These are phyloP conservation scores for Acer campestre DNA, from an alignment of 345 rosid genomes.

Conservation along the genomic window DNA sequence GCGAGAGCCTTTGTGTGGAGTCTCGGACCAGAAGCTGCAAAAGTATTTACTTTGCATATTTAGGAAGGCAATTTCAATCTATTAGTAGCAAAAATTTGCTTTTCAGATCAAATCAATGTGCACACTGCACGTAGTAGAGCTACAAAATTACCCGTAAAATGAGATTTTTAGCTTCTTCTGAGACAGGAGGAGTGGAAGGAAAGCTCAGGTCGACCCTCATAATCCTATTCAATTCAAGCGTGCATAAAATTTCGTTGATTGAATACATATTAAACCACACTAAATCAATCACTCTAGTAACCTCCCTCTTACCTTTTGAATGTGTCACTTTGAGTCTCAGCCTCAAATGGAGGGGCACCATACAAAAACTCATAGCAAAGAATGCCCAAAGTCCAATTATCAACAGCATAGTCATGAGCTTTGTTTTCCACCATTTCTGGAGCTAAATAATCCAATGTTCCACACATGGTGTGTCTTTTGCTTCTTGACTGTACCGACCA, in stretches of 20 bases:
- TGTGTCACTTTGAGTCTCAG: conserved; percentile 79
- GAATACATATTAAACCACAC: not conserved
- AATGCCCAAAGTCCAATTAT: conserved; percentile 94
- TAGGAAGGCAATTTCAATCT: conserved; percentile 1
- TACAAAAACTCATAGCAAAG: conserved; percentile 95
- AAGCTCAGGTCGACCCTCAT: conserved; percentile 73
- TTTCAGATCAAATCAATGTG: not conserved
- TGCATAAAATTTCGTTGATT: conserved; percentile 8
- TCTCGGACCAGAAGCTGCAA: conserved; percentile 89
- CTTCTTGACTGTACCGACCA: conserved; percentile 96
- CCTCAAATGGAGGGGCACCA: conserved; percentile 91
- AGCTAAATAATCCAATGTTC: conserved; percentile 92
- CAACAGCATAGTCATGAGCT: conserved; percentile 90
- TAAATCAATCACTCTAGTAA: conserved; percentile 4
- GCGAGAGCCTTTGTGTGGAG: conserved; percentile 78
- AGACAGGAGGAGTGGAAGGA: conserved; percentile 62
- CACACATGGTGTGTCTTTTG: conserved; percentile 96
- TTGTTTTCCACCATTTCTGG: conserved; percentile 96
- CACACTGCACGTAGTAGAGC: not conserved
- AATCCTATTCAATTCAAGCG: conserved; percentile 54
- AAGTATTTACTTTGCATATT: conserved; percentile 13
- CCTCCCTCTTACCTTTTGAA: conserved; percentile 62
- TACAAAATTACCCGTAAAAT: conserved; percentile 52
- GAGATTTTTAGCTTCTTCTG: conserved; percentile 73
- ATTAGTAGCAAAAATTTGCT: not conserved